Evolutionary conservation across 1,284 basidiomycete species (phyloP), one percentile per base, ranked within the genome.

Genomic region (Abortiporus biennis): DNA sequence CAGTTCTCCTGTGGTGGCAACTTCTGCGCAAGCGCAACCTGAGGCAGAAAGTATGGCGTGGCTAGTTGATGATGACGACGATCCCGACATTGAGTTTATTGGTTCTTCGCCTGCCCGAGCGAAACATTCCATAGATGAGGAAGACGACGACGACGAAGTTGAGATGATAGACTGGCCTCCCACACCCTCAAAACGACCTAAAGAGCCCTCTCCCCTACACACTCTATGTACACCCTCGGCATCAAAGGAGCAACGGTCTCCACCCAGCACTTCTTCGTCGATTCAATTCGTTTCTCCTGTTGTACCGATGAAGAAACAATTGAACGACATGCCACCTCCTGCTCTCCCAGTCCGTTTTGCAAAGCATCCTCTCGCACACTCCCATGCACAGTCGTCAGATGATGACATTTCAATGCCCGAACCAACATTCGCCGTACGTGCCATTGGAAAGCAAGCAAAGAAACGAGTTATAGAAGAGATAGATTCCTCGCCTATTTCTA

Each of bases 41-140:
- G n/a, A n/a, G n/a, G n/a, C n/a, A n/a, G n/a, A n/a, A n/a, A n/a
- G 67, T 49, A 77, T 84, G 61, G 69, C 74, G 2, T 85, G 82
- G 81, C 63, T 85, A 17, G 59, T 85, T 9, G 78, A 78, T 5
- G 58, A 60, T 33, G 79, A 80, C 31, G 56, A 57, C 42, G 70
- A 72, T 2, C 65, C 64, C 3, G 64, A 69, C 36, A 62, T 81
- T 45, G 65, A 71, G 40, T 68, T 81, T 31, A 40, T 72, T 8
- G 59, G 64, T 36, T 78, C 76, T 16, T 70, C 76, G 0, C 77
- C 75, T 6, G 38, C 58, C 2, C 24, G 27, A 11, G 30, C 36
- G 5, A 41, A 44, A 21, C 27, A 6, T 9, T 27, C 35, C 12
- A 27, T 43, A 19, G 45, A 49, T 31, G 53, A 49, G 27, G 47